phyloP scores from a whole-genome alignment of 78 protist genomes.

The slime mould (Dictyostelium discoideum) region DNA sequence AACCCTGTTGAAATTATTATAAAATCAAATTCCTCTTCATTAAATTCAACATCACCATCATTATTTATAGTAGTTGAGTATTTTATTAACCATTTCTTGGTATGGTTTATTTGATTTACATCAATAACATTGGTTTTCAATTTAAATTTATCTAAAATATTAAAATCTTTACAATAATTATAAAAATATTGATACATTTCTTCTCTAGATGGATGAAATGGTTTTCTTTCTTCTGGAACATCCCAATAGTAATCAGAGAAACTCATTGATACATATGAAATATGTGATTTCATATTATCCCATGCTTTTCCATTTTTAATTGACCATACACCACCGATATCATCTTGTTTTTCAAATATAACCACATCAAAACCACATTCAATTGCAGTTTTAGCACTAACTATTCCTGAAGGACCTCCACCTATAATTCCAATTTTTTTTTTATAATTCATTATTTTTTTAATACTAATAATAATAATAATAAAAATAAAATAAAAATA shows the following conservation, averaged over 20 bases:
- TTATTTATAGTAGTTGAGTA: neutral
- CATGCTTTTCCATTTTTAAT: neutral
- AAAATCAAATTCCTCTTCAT: neutral
- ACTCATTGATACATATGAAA: neutral
- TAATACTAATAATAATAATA: too few species aligned
- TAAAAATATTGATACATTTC: neutral
- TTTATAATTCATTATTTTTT: neutral
- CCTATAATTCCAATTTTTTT: slow-evolving; percentile 17
- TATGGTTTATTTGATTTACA: neutral
- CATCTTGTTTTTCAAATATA: slow-evolving; percentile 12
- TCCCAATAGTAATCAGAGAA: slow-evolving; percentile 13
- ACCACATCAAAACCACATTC: slow-evolving; percentile 33
- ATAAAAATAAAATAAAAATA: too few species aligned
- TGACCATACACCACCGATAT: slow-evolving; percentile 35
- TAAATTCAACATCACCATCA: neutral
- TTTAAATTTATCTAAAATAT: neutral
- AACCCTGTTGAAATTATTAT: neutral
- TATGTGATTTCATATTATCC: neutral
- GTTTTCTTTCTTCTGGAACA: neutral
- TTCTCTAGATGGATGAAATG: neutral
- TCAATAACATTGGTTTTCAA: neutral
- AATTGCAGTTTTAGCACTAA: neutral
- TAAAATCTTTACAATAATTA: neutral
- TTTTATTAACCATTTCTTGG: neutral
- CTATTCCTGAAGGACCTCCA: slow-evolving; percentile 4